phyloP scores from a whole-genome alignment of 805 yeast genomes.

The Candida wancherniae region DNA sequence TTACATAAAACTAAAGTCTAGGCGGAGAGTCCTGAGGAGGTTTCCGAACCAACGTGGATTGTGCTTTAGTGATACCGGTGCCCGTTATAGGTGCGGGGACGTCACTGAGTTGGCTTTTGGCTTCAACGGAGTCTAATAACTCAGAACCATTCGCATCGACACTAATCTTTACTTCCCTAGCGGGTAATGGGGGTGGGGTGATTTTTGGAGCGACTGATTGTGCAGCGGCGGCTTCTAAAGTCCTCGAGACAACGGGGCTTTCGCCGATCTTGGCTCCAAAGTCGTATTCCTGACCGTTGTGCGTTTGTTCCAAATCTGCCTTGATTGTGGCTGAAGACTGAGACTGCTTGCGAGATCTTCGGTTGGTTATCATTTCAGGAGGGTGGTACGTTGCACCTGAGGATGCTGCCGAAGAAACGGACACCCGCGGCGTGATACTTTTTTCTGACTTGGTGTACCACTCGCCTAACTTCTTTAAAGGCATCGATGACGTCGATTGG shows the following conservation, averaged over 20 bases:
- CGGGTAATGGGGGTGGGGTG: too few relatives aligned
- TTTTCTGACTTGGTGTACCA: slow-evolving; percentile 58
- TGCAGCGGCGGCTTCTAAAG: slow-evolving; percentile 8
- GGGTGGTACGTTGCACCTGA: slow-evolving; percentile 29
- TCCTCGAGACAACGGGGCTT: slow-evolving; percentile 2
- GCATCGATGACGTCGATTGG: too few relatives aligned
- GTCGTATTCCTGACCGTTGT: slow-evolving; percentile 11
- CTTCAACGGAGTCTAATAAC: too few relatives aligned
- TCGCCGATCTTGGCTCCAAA: slow-evolving; percentile 12
- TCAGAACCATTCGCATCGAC: too few relatives aligned
- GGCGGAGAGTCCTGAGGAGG: too few relatives aligned
- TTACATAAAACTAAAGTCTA: too few relatives aligned
- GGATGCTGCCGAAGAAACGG: slow-evolving; percentile 1
- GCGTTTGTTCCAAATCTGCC: slow-evolving; percentile 10
- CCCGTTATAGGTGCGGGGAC: too few relatives aligned
- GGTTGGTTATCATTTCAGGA: slow-evolving; percentile 65
- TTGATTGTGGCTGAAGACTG: slow-evolving; percentile 13
- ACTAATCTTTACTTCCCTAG: too few relatives aligned
- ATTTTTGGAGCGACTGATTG: too few relatives aligned
- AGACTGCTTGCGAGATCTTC: slow-evolving; percentile 36
- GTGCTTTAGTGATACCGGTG: too few relatives aligned
- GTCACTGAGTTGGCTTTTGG: too few relatives aligned
- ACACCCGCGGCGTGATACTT: slow-evolving; percentile 1
- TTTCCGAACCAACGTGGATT: too few relatives aligned
- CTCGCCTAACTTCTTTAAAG: slow-evolving; percentile 58